Evolutionary conservation across 805 yeast genomes (phyloP).

Genomic region (Candida koratica): DNA sequence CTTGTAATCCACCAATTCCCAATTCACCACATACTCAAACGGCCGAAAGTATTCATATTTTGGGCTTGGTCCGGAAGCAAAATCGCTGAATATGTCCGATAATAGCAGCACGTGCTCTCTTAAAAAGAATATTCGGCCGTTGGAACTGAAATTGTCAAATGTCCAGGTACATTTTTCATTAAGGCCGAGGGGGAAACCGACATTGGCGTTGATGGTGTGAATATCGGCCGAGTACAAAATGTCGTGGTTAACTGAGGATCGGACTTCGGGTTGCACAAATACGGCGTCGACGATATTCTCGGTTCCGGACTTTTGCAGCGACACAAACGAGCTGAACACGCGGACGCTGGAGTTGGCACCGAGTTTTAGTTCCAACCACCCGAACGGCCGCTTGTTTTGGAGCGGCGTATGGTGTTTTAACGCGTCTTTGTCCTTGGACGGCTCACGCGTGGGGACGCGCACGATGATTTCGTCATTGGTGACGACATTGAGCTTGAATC

Average conservation of each 20-base stretch:
- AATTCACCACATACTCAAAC: slow-evolving; percentile 53
- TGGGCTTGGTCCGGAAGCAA: slow-evolving; percentile 64
- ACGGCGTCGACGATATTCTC: slow-evolving; percentile 44
- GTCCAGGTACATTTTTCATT: slow-evolving; percentile 73
- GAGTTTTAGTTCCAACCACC: slow-evolving; percentile 82
- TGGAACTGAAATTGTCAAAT: slow-evolving; percentile 49
- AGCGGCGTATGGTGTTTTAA: slow-evolving; percentile 15
- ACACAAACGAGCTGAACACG: slow-evolving; percentile 46
- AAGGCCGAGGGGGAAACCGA: slow-evolving; percentile 79
- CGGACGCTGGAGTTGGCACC: slow-evolving; percentile 49
- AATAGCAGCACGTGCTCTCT: slow-evolving; percentile 78
- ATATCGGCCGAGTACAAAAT: slow-evolving; percentile 59
- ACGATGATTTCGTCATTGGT: slow-evolving; percentile 63
- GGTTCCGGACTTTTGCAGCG: slow-evolving; percentile 53
- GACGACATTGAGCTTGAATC: slow-evolving; percentile 51
- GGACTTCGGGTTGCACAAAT: slow-evolving; percentile 55
- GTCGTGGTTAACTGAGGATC: slow-evolving; percentile 88
- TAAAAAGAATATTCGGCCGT: slow-evolving; percentile 59
- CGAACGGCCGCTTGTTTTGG: slow-evolving; percentile 58
- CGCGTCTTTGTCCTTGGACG: slow-evolving; percentile 60
- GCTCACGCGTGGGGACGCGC: slow-evolving; percentile 80
- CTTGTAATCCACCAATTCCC: slow-evolving; percentile 56
- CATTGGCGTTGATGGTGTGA: slow-evolving; percentile 51
- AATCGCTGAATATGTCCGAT: slow-evolving; percentile 71
- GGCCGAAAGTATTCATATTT: slow-evolving; percentile 80